phyloP scores from a whole-genome alignment of 192 early-diverging fungal species.

The Rhizophagus clarus region DNA sequence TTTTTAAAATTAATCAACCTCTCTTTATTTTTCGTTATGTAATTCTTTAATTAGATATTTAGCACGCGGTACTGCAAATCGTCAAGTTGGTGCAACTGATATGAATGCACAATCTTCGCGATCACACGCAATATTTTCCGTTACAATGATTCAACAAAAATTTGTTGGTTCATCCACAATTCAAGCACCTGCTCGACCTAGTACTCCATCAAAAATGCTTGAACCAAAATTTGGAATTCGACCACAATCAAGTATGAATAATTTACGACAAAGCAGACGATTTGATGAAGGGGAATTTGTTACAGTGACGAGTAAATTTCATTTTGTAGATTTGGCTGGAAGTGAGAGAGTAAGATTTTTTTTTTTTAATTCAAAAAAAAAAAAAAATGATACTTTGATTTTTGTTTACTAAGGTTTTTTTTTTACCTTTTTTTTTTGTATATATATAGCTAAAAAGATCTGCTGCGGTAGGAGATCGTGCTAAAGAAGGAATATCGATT shows the following conservation, averaged over 20 bases:
- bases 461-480: conserved; percentile 87
- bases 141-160: conserved; percentile 82
- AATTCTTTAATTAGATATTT: too few relatives aligned
- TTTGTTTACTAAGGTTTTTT: too few relatives aligned
- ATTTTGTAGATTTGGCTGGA: conserved; percentile 99
- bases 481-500: conserved; percentile 96
- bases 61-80: conserved; percentile 70
- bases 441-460: conserved; percentile 78
- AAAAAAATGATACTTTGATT: neutral
- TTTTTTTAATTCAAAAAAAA: too few relatives aligned
- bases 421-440: neutral
- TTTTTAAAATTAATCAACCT: neutral
- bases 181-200: conserved; percentile 27
- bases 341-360: conserved; percentile 82
- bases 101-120: conserved; percentile 96
- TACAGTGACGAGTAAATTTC: conserved; percentile 84
- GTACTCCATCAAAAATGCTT: conserved; percentile 14
- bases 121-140: conserved; percentile 96
- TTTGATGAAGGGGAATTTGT: conserved; percentile 59
- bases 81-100: conserved; percentile 91
- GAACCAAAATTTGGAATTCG: conserved; percentile 18
- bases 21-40: conserved; percentile 11
- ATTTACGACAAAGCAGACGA: conserved; percentile 20
- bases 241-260: conserved; percentile 11
- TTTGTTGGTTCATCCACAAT: conserved; percentile 41